Evolutionary conservation across 805 yeast species (phyloP), one percentile per base, ranked within the genome.

Genomic region (Diddensiella santjacobensis): DNA sequence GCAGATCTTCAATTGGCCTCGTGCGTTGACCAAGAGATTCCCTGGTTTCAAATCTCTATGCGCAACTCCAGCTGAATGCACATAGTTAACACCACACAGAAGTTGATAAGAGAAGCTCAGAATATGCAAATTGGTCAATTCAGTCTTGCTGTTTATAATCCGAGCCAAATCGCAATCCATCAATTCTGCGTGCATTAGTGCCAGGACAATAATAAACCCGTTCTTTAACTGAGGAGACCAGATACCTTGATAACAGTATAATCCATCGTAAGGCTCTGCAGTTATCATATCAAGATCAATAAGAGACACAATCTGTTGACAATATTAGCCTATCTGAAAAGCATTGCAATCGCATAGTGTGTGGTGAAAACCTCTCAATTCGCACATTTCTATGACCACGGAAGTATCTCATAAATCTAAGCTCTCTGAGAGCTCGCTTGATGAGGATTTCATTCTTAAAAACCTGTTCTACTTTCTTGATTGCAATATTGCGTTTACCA

Each of bases 31-130:
- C 48, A 90, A 70, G 3, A 90, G 82, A 63, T 90, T 90, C 0
- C 95, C 95, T 0, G 97, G 97, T 65, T 90, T 90, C 53, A 90
- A 74, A 63, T 90, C 98, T 48, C 98, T 74, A 63, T 90, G 98
- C 47, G 90, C 83, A 6, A 90, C 95, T 56, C 87, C 89, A 1
- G 96, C 96, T 3, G 93, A 81, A 65, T 90, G 98, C 44, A 90
- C 84, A 60, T 87, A 90, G 61, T 87, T 85, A 40, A 90, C 68
- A 0, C 96, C 98, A 65, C 95, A 85, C 30, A 88, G 67, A 1
- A 90, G 78, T 64, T 90, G 97, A 61, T 88, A 89, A 35, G 80
- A 63, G 56, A 87, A 84, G 52, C 78, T 77, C 59, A 82, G 83
- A 24, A 87, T 79, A 60, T 89, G 96, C 63, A 82, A 83, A 53